Evolutionary conservation across 768 basidiomycete genomes (phyloP), one percentile per base, ranked within the genome.

Genomic region (Ramaria sp.): DNA sequence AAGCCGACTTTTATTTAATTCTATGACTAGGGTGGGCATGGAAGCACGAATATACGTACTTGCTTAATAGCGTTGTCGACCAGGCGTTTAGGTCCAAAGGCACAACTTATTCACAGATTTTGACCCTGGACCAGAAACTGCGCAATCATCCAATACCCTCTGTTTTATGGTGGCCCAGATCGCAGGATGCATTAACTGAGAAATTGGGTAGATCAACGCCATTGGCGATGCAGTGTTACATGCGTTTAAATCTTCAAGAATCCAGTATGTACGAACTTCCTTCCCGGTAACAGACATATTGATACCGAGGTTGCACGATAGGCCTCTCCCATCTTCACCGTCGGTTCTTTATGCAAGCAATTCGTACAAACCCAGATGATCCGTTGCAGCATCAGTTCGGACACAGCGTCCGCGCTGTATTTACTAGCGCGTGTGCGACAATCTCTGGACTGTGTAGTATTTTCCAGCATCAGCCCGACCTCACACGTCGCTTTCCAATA

Each of bases 331-430:
- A 86, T 67, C 72, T 86, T 37, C 84, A 86, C 64, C 76, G 84
- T 61, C 83, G 82, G 65, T 86, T 86, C 71, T 86, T 86, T 61
- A 84, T 84, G 34, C 76, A 82, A 48, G 84, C 84, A 2, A 78
- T 86, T 59, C 82, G 79, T 62, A 83, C 86, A 63, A 81, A 85
- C 65, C 83, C 84, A 37, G 83, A 82, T 63, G 84, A 86, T 63
- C 84, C 84, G 31, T 72, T 86, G 38, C 83, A 83, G 11, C 84
- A 82, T 64, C 80, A 82, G 12, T 85, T 84, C 59, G 84, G 83
- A 13, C 81, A 82, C 2, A 85, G 83, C 7, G 84, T 86, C 24
- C 82, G 86, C 60, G 83, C 84, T 48, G 84, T 84, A 17, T 86
- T 86, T 67, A 77, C 83, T 45, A 84, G 83, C 60, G 83, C 84